These are phyloP conservation scores for Carallia brachiata DNA, from an alignment of 345 rosid species.

Conservation along the genomic window DNA sequence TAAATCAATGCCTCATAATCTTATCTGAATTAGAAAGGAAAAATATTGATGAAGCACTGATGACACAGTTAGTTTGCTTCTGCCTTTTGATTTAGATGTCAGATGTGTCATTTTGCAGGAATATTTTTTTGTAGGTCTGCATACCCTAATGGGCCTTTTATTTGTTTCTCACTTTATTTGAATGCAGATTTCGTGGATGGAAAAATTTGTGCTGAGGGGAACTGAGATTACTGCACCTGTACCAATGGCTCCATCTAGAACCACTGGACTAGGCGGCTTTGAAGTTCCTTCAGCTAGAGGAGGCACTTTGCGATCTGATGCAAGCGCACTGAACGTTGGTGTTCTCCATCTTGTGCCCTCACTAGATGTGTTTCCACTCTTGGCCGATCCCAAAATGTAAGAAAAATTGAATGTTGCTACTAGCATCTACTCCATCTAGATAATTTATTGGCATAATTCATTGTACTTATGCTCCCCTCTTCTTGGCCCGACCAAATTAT, in stretches of 20 bases:
- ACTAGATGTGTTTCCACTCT: slow-evolving; percentile 87
- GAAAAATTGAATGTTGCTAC: slow-evolving; percentile 24
- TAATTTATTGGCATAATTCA: not conserved
- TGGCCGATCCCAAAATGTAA: slow-evolving; percentile 79
- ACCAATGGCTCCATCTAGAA: slow-evolving; percentile 90
- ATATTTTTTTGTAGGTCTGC: slow-evolving; percentile 8
- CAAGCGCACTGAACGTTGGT: slow-evolving; percentile 92
- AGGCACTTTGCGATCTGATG: slow-evolving; percentile 85
- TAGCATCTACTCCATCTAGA: not conserved
- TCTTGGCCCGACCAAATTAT: slow-evolving; percentile 11
- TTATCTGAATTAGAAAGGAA: not conserved
- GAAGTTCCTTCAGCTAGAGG: slow-evolving; percentile 98
- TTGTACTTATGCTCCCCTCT: not conserved
- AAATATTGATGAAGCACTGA: not conserved
- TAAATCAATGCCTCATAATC: too few species aligned
- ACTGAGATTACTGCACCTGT: slow-evolving; percentile 98
- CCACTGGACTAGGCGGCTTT: slow-evolving; percentile 99
- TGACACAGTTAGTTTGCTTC: not conserved
- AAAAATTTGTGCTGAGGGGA: slow-evolving; percentile 88
- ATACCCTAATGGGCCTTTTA: not conserved
- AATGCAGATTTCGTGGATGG: slow-evolving; percentile 97
- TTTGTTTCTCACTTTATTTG: slow-evolving; percentile 14
- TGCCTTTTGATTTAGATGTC: slow-evolving; percentile 1
- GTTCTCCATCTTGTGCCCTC: slow-evolving; percentile 97
- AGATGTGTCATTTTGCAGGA: not conserved